Evolutionary conservation across 306 rosid species (phyloP), one percentile per base, ranked within the genome.

Genomic region (Phaseolus lunatus): DNA sequence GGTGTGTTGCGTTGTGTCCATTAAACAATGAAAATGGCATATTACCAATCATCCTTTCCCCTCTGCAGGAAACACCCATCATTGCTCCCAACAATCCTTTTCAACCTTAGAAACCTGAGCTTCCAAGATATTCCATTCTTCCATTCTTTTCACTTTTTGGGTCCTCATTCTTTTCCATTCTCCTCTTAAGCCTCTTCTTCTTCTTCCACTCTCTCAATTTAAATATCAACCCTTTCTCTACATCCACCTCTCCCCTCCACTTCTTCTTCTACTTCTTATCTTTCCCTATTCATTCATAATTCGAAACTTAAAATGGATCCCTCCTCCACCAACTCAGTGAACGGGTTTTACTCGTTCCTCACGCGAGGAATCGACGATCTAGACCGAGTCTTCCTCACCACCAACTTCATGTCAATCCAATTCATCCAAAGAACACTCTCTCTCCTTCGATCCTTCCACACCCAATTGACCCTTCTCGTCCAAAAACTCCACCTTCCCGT

Each of bases 11-110:
- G 74, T 82, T 83, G 86, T 84, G 90, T 87, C 90, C 90, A 89
- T 89, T 89, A 84, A 95, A 95, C 88, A 87, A 86, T 85, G 97
- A 91, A 89, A 96, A 96, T 95, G 91, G 96, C 92, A 89, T 90
- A 95, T 89, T 89, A 87, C 89, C 91, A 91, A 92, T 96, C 94
- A 96, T 96, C 97, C 88, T 86, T 91, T 85, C 96, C 97, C 99
- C 98, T 92, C 72, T 78, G 73, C 86, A 89, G 97, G 99, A 93
- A 96, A 96, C 99, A 93, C 92, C 87, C 98, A 96, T 96, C 98
- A 96, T 96, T 96, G 96, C 96, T 81, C 93, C 96, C 96, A 92
- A 91, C 96, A 86, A 92, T 92, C 97, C 90, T 88, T 91, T 92
- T 92, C 98, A 89, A 87, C 96, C 97, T 93, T 91, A 79, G 90